Evolutionary conservation across 2,329 filamentous ascomycete genomes (phyloP).

Genomic region (Curvularia verruculosa): DNA sequence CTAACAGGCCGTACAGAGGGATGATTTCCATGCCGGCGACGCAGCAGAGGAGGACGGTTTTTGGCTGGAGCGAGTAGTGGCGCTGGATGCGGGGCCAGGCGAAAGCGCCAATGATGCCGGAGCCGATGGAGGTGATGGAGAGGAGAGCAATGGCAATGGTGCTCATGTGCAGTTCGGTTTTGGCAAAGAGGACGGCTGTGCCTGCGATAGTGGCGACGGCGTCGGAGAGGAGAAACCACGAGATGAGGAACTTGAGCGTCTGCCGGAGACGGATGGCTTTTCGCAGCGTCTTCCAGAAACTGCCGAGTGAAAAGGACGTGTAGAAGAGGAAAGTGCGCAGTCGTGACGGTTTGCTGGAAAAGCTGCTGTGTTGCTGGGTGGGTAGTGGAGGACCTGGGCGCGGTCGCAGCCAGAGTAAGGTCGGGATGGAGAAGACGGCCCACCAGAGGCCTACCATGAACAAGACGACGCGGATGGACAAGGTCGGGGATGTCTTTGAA

Average conservation of each 20-base stretch:
- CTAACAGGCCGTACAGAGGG: slow-evolving; percentile 83
- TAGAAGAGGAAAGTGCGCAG: slow-evolving; percentile 64
- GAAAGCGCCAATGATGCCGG: slow-evolving; percentile 85
- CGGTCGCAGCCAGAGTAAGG: slow-evolving; percentile 80
- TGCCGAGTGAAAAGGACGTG: slow-evolving; percentile 79
- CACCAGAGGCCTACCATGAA: slow-evolving; percentile 87
- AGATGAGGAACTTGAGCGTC: slow-evolving; percentile 75
- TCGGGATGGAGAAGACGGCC: slow-evolving; percentile 83
- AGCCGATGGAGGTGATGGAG: slow-evolving; percentile 84
- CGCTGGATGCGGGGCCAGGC: slow-evolving; percentile 81
- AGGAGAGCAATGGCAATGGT: slow-evolving; percentile 85
- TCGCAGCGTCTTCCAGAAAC: slow-evolving; percentile 77
- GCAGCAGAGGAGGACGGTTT: slow-evolving; percentile 83
- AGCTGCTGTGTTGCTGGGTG: slow-evolving; percentile 25
- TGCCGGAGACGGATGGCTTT: slow-evolving; percentile 72
- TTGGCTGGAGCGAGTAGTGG: slow-evolving; percentile 69
- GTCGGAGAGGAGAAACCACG: slow-evolving; percentile 93
- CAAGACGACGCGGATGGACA: slow-evolving; percentile 80
- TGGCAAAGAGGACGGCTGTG: slow-evolving; percentile 92
- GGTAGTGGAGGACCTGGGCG: slow-evolving; percentile 81
- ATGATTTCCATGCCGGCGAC: slow-evolving; percentile 87
- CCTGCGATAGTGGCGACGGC: slow-evolving; percentile 91
- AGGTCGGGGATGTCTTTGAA: slow-evolving; percentile 72
- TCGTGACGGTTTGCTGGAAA: slow-evolving; percentile 13
- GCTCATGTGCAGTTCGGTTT: slow-evolving; percentile 86